Conservation (phyloP, 2,329 filamentous ascomycete genomes). For the Talaromyces piceae region DNA sequence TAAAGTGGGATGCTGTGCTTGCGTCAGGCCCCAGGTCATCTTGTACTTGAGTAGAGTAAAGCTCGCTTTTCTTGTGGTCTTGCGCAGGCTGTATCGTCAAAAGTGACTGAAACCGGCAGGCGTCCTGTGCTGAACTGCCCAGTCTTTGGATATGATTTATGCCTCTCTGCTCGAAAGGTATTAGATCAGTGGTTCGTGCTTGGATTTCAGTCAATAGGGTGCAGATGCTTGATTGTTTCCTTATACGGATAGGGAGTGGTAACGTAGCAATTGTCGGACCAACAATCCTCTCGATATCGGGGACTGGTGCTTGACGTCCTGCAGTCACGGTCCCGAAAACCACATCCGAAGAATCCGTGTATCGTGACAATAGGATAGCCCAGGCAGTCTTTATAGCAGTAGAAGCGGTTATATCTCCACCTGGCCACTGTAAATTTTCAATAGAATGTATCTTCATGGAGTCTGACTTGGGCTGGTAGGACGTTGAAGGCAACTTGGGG, state of each 20-base stretch:
- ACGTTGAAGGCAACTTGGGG: conserved; percentile 5
- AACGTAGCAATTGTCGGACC: conserved; percentile 18
- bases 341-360: conserved; percentile 16
- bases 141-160: conserved; percentile 42
- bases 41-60: conserved; percentile 1
- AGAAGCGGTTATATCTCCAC: conserved; percentile 2
- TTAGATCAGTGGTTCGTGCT: conserved; percentile 43
- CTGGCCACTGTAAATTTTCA: not conserved
- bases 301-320: conserved; percentile 29
- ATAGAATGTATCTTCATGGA: not conserved
- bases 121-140: conserved; percentile 33
- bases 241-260: conserved; percentile 23
- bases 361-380: conserved; percentile 14
- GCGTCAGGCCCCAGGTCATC: not conserved
- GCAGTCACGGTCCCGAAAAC: conserved; percentile 21
- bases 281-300: conserved; percentile 29
- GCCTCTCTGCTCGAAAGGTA: conserved; percentile 53
- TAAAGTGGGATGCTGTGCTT: conserved; percentile 2
- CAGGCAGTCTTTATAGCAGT: conserved; percentile 22
- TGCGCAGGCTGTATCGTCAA: conserved; percentile 23
- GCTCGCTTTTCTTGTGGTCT: not conserved
- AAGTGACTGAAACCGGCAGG: conserved; percentile 34
- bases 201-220: conserved; percentile 1
- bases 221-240: conserved; percentile 37
- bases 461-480: conserved; percentile 5